Evolutionary conservation across 129 eudicot genomes (phyloP).

Genomic region (Flaveria bidentis): DNA sequence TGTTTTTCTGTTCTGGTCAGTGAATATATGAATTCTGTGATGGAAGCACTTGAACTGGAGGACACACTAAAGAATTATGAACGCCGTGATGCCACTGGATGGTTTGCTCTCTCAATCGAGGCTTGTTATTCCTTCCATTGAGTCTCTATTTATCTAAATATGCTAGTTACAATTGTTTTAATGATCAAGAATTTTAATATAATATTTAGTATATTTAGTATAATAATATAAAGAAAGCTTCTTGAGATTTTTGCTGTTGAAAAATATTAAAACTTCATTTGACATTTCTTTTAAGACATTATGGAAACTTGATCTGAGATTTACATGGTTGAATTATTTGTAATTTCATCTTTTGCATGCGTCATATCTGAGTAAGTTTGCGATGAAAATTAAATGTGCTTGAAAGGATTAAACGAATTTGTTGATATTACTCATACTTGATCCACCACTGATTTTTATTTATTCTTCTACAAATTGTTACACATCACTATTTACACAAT

Average conservation of each 20-base stretch:
- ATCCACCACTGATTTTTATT: neutral
- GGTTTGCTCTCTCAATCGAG: constrained; percentile 59
- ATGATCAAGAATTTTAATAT: neutral
- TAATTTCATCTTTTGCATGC: no score
- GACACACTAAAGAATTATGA: constrained; percentile 88
- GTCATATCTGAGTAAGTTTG: constrained; percentile 4
- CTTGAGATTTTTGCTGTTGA: constrained; percentile 11
- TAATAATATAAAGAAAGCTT: neutral
- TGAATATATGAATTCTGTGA: constrained; percentile 76
- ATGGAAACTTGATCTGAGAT: constrained; percentile 2
- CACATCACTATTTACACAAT: neutral
- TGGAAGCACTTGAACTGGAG: constrained; percentile 89
- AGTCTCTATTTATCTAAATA: constrained; percentile 23
- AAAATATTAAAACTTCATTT: neutral
- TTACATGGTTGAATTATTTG: neutral
- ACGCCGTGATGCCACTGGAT: constrained; percentile 67
- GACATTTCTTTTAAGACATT: constrained; percentile 13
- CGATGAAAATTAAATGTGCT: neutral
- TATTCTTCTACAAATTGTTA: constrained; percentile 5
- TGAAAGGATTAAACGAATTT: neutral
- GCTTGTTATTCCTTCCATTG: constrained; percentile 35
- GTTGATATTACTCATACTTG: neutral
- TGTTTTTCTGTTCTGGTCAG: constrained; percentile 42
- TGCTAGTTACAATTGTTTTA: constrained; percentile 9
- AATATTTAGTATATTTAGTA: neutral